phyloP scores from a whole-genome alignment of 2,329 filamentous ascomycete genomes.

The Leptographium galeiforme region DNA sequence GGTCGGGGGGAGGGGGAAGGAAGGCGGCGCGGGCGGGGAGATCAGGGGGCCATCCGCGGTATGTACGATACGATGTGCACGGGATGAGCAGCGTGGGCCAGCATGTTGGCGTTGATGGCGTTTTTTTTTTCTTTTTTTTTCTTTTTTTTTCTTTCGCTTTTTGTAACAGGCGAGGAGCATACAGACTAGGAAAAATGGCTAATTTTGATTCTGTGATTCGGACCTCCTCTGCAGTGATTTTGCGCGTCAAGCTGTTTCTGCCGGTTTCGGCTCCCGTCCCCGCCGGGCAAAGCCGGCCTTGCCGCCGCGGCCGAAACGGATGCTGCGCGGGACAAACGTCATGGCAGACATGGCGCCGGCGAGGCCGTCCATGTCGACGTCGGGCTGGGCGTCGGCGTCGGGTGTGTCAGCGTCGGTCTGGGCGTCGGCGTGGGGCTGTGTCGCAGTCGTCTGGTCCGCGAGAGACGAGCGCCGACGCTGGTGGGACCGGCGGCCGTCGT shows the following conservation, averaged over 20 bases:
- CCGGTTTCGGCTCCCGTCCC: background rate
- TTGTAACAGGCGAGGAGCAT: no score
- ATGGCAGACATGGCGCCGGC: slow-evolving; percentile 57
- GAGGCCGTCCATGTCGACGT: slow-evolving; percentile 42
- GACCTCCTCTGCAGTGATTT: background rate
- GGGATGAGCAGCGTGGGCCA: no score
- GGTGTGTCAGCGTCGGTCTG: background rate
- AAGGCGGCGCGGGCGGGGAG: no score
- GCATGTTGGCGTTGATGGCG: background rate
- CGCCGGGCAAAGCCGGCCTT: slow-evolving; percentile 38
- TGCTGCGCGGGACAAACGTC: slow-evolving; percentile 54
- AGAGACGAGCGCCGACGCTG: slow-evolving; percentile 21
- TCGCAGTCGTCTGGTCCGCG: slow-evolving; percentile 23
- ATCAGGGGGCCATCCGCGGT: background rate
- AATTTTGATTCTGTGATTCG: background rate
- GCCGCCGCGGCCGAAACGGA: slow-evolving; percentile 49
- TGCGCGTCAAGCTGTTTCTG: background rate
- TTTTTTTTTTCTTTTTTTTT: background rate
- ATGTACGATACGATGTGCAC: background rate
- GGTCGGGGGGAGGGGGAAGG: no score
- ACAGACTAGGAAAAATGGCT: no score
- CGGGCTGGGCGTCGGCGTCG: background rate
- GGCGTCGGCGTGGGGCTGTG: background rate
- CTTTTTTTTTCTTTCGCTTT: background rate
- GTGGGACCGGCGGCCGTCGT: slow-evolving; percentile 28